A percentile compares a stretch with the other conserved stretches of the same genome.
phyloP scores from a whole-genome alignment of 2,329 filamentous ascomycete genomes.

The Calonectria fujianensis region DNA sequence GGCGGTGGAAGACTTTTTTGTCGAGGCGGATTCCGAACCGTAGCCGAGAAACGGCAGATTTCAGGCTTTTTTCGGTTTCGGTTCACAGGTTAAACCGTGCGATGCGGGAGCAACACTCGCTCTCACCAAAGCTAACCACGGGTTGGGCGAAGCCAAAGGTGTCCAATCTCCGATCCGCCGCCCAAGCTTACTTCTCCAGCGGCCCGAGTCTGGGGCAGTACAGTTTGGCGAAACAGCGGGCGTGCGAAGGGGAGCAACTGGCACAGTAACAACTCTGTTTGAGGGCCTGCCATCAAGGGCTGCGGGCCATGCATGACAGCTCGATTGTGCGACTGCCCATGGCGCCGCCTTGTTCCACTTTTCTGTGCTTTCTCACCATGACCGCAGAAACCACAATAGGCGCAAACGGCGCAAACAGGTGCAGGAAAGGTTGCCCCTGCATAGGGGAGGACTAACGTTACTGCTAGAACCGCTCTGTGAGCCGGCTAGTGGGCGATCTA shows the following conservation, averaged over 20 bases:
- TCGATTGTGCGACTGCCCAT: constrained; percentile 52
- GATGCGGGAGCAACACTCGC: neutral
- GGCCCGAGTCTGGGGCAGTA: constrained; percentile 35
- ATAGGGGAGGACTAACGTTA: constrained; percentile 20
- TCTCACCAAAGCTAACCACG: constrained; percentile 15
- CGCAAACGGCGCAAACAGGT: constrained; percentile 35
- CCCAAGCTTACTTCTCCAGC: constrained; percentile 31
- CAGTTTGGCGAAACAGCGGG: constrained; percentile 29
- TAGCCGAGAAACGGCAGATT: constrained; percentile 44
- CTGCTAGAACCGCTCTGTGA: constrained; percentile 15
- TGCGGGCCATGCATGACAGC: constrained; percentile 52
- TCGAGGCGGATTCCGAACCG: constrained; percentile 31
- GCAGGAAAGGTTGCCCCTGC: constrained; percentile 38
- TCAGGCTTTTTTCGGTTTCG: constrained; percentile 39
- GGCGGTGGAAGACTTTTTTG: constrained; percentile 25
- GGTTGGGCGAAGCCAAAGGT: constrained; percentile 32
- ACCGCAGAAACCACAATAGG: constrained; percentile 23
- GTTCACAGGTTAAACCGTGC: constrained; percentile 22
- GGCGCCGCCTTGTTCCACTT: constrained; percentile 34
- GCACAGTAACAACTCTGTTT: constrained; percentile 26
- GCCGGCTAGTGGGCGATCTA: constrained; percentile 28
- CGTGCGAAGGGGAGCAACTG: constrained; percentile 30
- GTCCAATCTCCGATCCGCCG: constrained; percentile 32
- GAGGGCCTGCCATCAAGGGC: constrained; percentile 32
- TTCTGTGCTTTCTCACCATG: constrained; percentile 30